Base-by-base conservation (phyloP, 1,139 yeast species). In the Candida tunisiensis region DNA sequence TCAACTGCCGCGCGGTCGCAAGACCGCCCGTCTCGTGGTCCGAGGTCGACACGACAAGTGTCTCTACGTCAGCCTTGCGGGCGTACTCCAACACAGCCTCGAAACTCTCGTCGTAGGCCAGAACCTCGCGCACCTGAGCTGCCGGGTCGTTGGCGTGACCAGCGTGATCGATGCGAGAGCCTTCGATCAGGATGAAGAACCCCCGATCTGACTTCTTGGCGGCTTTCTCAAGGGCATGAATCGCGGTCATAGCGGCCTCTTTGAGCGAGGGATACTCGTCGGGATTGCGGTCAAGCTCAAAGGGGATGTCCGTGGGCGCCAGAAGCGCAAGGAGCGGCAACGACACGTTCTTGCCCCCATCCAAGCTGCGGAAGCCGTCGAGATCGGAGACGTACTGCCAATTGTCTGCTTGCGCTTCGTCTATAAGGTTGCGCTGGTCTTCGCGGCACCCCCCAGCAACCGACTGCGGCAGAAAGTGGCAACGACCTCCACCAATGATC, bases 21-120 rank as follows among this genome's bases (percentile, higher is more conserved):
- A 82, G 58, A 2, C 93, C 94, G 35, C 94, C 94, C 23, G 93
- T 82, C 48, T 82, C 94, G 51, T 82, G 94, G 47, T 82, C 93
- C 15, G 88, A 74, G 3, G 93, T 79, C 15, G 83, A 68, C 25
- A 82, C 55, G 21, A 79, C 64, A 26, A 75, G 60, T 1, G 93
- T 80, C 35, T 79, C 92, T 11, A 64, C 68, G 26, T 73, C 75
- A 4, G 74, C 46, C 5, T 59, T 42, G 34, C 73, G 66, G 21
- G 75, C 78, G 46, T 68, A 79, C 24, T 75, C 67, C 28, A 66
- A 47, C 3, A 74, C 92, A 6, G 75, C 73, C 37, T 63, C 49
- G 50, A 75, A 77, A 3, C 91, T 82, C 30, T 64, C 69, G 46
- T 78, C 91, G 45, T 69, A 82, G 2, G 80, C 83, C 34, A 75